These are phyloP conservation scores for Linnemannia hyalina DNA, from an alignment of 192 early-diverging fungal species.

Conservation along the genomic window DNA sequence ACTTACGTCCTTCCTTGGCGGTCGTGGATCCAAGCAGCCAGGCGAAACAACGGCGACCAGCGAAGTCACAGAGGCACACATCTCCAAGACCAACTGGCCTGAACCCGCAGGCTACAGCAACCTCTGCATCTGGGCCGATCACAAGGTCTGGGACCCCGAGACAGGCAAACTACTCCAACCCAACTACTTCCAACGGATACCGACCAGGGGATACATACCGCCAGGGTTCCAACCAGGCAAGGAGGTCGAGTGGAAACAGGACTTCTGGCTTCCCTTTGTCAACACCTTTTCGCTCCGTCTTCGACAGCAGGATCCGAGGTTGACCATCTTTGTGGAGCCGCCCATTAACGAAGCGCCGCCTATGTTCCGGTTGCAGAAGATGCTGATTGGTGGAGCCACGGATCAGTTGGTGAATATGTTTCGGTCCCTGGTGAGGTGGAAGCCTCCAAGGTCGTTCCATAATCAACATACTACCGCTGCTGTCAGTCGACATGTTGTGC, in stretches of 20 bases:
- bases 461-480: slow-evolving; percentile 25
- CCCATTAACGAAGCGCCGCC: slow-evolving; percentile 63
- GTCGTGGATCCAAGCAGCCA: background rate
- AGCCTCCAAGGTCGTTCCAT: slow-evolving; percentile 43
- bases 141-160: slow-evolving; percentile 63
- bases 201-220: slow-evolving; percentile 15
- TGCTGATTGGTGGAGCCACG: slow-evolving; percentile 58
- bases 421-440: slow-evolving; percentile 61
- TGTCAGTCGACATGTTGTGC: background rate
- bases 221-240: slow-evolving; percentile 45
- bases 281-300: slow-evolving; percentile 52
- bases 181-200: slow-evolving; percentile 65
- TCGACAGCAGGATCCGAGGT: slow-evolving; percentile 54
- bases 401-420: slow-evolving; percentile 66
- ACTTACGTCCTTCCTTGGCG: background rate
- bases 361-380: slow-evolving; percentile 41
- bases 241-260: slow-evolving; percentile 45
- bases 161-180: slow-evolving; percentile 41
- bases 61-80: slow-evolving; percentile 35
- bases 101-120: slow-evolving; percentile 50
- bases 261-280: slow-evolving; percentile 65
- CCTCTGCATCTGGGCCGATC: slow-evolving; percentile 65
- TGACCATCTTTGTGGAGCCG: slow-evolving; percentile 68
- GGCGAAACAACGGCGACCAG: background rate
- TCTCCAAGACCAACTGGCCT: slow-evolving; percentile 57